phyloP scores from a whole-genome alignment of 1,284 basidiomycete species.

The Tilletia horrida region DNA sequence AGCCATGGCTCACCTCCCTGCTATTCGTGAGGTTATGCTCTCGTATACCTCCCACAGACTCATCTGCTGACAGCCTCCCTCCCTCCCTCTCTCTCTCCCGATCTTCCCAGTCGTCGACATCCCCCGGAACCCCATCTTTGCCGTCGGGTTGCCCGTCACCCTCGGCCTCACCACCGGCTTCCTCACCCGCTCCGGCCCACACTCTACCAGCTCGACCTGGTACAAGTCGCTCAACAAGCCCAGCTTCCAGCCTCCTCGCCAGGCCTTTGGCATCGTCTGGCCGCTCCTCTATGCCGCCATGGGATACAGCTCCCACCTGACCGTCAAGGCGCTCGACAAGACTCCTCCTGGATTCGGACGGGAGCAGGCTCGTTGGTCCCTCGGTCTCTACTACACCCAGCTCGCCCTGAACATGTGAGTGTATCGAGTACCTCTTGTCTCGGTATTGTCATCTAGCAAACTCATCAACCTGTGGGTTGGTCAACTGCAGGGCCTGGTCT shows the following conservation, averaged over 20 bases:
- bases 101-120: slow-evolving; percentile 15
- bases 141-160: slow-evolving; percentile 44
- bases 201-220: slow-evolving; percentile 30
- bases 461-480: slow-evolving; percentile 31
- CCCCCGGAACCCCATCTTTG: slow-evolving; percentile 46
- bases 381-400: slow-evolving; percentile 70
- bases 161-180: slow-evolving; percentile 31
- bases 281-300: slow-evolving; percentile 62
- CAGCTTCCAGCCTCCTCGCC: slow-evolving; percentile 35
- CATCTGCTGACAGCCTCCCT: slow-evolving; percentile 3
- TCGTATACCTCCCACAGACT: not conserved
- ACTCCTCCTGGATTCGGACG: slow-evolving; percentile 46
- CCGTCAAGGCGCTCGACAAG: slow-evolving; percentile 45
- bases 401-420: slow-evolving; percentile 63
- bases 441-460: not conserved
- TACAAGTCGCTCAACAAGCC: slow-evolving; percentile 47
- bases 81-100: not conserved
- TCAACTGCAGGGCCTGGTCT: slow-evolving; percentile 63
- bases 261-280: slow-evolving; percentile 60
- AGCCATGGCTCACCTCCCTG: slow-evolving; percentile 37
- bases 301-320: slow-evolving; percentile 71
- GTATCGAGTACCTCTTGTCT: not conserved
- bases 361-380: slow-evolving; percentile 61
- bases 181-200: slow-evolving; percentile 26
- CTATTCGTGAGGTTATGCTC: slow-evolving; percentile 34